A percentile compares a stretch with the other conserved stretches of the same genome.
Evolutionary conservation across 768 basidiomycete genomes (phyloP).

Genomic region (Suillus ampliporus): DNA sequence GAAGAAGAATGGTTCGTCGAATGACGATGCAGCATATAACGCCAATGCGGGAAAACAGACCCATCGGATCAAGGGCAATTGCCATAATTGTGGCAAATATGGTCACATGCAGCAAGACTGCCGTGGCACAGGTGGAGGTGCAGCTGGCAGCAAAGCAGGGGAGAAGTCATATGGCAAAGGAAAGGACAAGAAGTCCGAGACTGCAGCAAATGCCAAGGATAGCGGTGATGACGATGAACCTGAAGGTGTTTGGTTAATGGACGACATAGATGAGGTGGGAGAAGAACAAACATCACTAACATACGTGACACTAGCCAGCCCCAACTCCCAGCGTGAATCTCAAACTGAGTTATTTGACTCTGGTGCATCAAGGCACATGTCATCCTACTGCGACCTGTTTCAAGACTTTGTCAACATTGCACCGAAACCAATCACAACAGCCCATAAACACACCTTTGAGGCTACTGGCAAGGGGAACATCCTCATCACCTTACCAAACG

Average conservation of each 20-base stretch:
- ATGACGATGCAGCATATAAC: slow-evolving; percentile 5
- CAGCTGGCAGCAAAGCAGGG: slow-evolving; percentile 11
- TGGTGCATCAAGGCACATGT: not conserved
- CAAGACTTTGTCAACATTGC: slow-evolving; percentile 13
- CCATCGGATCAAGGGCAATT: slow-evolving; percentile 4
- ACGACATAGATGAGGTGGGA: not conserved
- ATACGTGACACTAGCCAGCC: not conserved
- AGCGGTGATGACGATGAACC: not conserved
- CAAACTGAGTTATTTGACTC: not conserved
- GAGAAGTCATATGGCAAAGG: not conserved
- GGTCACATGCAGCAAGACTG: slow-evolving; percentile 4
- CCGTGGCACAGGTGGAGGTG: not conserved
- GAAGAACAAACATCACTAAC: not conserved
- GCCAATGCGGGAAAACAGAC: not conserved
- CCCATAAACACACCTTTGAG: slow-evolving; percentile 28
- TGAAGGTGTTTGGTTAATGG: not conserved
- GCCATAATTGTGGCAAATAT: slow-evolving; percentile 11
- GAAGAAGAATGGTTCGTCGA: not conserved
- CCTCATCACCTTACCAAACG: slow-evolving; percentile 28
- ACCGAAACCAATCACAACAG: slow-evolving; percentile 33
- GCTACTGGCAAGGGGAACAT: slow-evolving; percentile 29
- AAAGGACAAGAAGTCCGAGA: not conserved
- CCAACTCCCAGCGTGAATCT: not conserved
- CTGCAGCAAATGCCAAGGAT: not conserved
- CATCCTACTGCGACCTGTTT: not conserved